phyloP scores from a whole-genome alignment of 2,329 filamentous ascomycete species.

The Calonectria pseudoturangicola region DNA sequence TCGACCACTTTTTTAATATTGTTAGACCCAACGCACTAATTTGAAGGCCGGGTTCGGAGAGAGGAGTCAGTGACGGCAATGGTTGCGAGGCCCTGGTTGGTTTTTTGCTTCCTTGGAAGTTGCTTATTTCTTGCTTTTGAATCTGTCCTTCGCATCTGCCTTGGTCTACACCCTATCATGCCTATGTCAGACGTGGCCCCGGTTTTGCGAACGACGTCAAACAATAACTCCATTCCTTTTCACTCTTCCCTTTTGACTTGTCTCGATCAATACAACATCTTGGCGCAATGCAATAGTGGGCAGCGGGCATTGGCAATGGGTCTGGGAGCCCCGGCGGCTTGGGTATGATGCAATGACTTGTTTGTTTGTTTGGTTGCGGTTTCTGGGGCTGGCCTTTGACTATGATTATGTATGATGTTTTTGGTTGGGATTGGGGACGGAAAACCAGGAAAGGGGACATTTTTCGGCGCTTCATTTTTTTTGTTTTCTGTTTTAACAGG shows the following conservation, averaged over 20 bases:
- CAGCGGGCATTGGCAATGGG: constrained; percentile 38
- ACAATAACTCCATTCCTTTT: constrained; percentile 31
- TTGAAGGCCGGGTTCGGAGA: neutral
- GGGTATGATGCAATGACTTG: constrained; percentile 42
- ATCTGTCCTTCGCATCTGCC: constrained; percentile 14
- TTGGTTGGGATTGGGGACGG: constrained; percentile 45
- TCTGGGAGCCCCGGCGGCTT: constrained; percentile 37
- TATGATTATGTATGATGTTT: constrained; percentile 39
- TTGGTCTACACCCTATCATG: constrained; percentile 21
- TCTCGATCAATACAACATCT: constrained; percentile 39
- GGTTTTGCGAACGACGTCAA: constrained; percentile 29
- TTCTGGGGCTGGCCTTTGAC: constrained; percentile 37
- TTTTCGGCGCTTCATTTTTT: constrained; percentile 42
- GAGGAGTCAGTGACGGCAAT: neutral
- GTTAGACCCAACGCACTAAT: constrained; percentile 1
- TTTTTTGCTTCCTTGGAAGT: constrained; percentile 1
- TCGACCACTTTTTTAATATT: constrained; percentile 36
- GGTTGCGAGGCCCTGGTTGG: constrained; percentile 26
- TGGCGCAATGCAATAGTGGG: constrained; percentile 45
- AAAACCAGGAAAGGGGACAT: constrained; percentile 34
- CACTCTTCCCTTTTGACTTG: constrained; percentile 37
- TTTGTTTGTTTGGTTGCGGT: constrained; percentile 35
- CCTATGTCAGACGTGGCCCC: constrained; percentile 14
- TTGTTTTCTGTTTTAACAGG: constrained; percentile 29
- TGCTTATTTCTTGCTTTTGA: neutral